Evolutionary conservation across 192 early-diverging fungal genomes (phyloP), one percentile per base, ranked within the genome.

Genomic region (Coemansia sp.): DNA sequence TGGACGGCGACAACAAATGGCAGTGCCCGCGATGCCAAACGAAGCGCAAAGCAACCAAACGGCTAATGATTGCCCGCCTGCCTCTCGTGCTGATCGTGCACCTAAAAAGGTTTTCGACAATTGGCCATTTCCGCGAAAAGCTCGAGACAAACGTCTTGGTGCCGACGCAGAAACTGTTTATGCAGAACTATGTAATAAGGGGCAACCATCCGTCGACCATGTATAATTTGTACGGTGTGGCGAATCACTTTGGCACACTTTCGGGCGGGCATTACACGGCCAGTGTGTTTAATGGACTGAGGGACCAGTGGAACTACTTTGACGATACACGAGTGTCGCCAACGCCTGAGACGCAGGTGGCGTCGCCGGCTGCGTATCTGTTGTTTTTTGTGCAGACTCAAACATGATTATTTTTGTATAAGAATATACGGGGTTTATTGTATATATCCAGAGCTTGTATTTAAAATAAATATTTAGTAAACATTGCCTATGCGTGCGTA

Each of bases 1-100:
- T 99, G 43, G 93, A 95, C 9, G 93, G 94, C 37, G 90, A 94
- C 47, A 88, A 99, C 72, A 85, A 85, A 47, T 99, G 97, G 97
- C 70, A 84, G 37, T 99, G 97, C 59, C 91, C 95, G 4, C 56
- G 75, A 19, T 98, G 96, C 74, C 90, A 92, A 65, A 72, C 79
- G 11, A 83, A 72, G 16, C 85, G 94, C 5, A 76, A 82, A n/a
- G 85, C 94, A 3, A 87, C 84, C 16, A 99, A 99, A 69, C 79
- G 78, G 19, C 65, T 96, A 38, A 84, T 86, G 12, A 82, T 99
- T 8, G 88, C 92, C 1, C 81, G 86, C 29, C 74, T 97, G 24
- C 97, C 97, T 1, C 83, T 89, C 54, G 88, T 99, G 29, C 75
- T 99, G 19, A 70, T 98, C 54, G 87, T 99, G 55, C 94, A 98